Evolutionary conservation across 2,329 filamentous ascomycete genomes (phyloP).

Genomic region (Fusarium denticulatum): DNA sequence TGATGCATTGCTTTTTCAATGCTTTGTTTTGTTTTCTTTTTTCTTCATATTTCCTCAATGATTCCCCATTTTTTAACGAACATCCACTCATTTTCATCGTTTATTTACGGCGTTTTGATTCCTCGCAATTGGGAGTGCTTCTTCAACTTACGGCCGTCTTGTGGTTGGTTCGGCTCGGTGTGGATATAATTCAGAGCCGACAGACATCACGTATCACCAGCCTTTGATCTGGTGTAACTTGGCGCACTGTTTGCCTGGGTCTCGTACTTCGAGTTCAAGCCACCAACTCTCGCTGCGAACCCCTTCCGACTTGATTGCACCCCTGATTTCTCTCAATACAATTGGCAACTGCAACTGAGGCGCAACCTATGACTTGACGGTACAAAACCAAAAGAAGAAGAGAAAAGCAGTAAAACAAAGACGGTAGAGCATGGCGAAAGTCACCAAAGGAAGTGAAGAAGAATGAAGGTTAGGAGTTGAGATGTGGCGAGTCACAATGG

Average conservation of each 20-base stretch:
- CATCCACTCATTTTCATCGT: constrained; percentile 10
- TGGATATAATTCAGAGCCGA: not conserved
- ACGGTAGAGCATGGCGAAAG: not conserved
- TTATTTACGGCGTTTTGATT: constrained; percentile 20
- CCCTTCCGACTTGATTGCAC: not conserved
- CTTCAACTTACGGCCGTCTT: not conserved
- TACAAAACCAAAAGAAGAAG: not conserved
- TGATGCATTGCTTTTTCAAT: not conserved
- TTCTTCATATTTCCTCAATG: not conserved
- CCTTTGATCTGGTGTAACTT: too few species aligned
- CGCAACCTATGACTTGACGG: not conserved
- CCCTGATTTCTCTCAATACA: not conserved
- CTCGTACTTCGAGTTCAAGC: not conserved
- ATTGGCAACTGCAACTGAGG: not conserved
- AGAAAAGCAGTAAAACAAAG: not conserved
- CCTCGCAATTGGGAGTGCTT: constrained; percentile 9
- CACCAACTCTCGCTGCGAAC: not conserved
- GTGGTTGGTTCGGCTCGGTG: constrained; percentile 22
- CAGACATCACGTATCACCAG: not conserved
- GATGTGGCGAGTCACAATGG: not conserved
- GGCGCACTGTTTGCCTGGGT: not conserved
- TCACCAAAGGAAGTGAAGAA: not conserved
- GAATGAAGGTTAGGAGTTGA: not conserved
- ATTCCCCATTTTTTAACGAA: constrained; percentile 30
- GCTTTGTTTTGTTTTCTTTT: not conserved